phyloP scores from a whole-genome alignment of 1,284 basidiomycete genomes.

The Malassezia sp. region DNA sequence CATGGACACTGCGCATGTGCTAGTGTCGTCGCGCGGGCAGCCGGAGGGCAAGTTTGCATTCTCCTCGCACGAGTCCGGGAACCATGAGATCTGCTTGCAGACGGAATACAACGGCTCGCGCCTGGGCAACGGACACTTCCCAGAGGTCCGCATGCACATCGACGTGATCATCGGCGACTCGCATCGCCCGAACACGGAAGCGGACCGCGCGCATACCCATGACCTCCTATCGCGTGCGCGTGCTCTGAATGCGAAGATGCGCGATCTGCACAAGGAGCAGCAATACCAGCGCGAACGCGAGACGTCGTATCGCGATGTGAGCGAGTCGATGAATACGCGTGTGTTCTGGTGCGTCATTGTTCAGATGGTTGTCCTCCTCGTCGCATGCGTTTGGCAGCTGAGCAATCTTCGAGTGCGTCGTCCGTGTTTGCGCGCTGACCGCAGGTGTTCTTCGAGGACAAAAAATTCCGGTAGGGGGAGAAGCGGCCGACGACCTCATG shows the following conservation, averaged over 20 bases:
- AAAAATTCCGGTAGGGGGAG: constrained; percentile 37
- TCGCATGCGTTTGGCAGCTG: constrained; percentile 83
- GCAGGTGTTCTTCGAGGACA: constrained; percentile 41
- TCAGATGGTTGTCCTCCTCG: constrained; percentile 73
- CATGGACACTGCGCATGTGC: constrained; percentile 21
- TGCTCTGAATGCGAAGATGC: constrained; percentile 81
- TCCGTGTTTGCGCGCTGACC: no score
- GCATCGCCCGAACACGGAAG: constrained; percentile 55
- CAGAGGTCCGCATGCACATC: constrained; percentile 86
- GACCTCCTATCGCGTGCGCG: constrained; percentile 74
- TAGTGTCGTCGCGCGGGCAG: constrained; percentile 74
- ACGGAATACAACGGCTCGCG: constrained; percentile 53
- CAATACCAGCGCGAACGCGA: constrained; percentile 91
- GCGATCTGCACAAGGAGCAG: constrained; percentile 87
- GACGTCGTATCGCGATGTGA: constrained; percentile 75
- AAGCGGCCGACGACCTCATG: no score
- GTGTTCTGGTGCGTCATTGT: constrained; percentile 85
- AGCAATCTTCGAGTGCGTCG: constrained; percentile 66
- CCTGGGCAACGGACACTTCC: constrained; percentile 53
- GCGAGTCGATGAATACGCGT: constrained; percentile 72
- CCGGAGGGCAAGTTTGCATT: constrained; percentile 88
- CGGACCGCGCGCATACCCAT: constrained; percentile 57
- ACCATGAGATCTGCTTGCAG: constrained; percentile 89
- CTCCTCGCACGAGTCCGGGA: constrained; percentile 87
- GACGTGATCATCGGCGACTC: constrained; percentile 81